phyloP scores from a whole-genome alignment of 495 filamentous ascomycete species.

The Tuber melanosporum region DNA sequence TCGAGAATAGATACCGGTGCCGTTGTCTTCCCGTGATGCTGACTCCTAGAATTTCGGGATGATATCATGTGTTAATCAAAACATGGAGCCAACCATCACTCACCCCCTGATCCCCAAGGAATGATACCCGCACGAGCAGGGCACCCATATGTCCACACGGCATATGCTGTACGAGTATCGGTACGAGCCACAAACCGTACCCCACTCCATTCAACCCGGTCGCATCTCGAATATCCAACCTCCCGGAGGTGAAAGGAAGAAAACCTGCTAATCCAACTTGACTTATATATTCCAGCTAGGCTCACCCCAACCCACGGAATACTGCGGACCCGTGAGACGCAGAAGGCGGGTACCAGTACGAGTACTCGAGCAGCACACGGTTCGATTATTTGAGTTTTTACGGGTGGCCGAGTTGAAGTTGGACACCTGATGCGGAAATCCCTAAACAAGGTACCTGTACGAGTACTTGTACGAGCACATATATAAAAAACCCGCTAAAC shows the following conservation, averaged over 20 bases:
- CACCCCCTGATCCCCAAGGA: no score
- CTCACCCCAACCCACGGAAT: background rate
- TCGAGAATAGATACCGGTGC: background rate
- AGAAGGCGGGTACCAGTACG: background rate
- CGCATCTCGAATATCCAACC: background rate
- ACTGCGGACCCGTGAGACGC: background rate
- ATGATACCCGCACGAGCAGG: no score
- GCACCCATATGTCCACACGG: background rate
- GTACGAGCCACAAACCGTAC: background rate
- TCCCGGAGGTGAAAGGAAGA: background rate
- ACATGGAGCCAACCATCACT: no score
- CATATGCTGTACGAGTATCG: no score
- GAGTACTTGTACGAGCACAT: no score
- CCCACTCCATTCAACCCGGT: background rate
- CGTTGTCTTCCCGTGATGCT: background rate
- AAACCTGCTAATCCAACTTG: background rate
- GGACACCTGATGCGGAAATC: no score
- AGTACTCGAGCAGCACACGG: no score
- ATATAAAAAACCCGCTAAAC: no score
- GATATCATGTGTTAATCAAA: background rate
- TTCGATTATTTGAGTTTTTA: no score
- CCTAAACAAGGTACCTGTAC: no score
- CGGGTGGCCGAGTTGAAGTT: no score
- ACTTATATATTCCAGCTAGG: background rate
- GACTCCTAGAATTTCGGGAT: background rate